Conservation (phyloP, 2,329 filamentous ascomycete species). For the Lecanicillium sp. region DNA sequence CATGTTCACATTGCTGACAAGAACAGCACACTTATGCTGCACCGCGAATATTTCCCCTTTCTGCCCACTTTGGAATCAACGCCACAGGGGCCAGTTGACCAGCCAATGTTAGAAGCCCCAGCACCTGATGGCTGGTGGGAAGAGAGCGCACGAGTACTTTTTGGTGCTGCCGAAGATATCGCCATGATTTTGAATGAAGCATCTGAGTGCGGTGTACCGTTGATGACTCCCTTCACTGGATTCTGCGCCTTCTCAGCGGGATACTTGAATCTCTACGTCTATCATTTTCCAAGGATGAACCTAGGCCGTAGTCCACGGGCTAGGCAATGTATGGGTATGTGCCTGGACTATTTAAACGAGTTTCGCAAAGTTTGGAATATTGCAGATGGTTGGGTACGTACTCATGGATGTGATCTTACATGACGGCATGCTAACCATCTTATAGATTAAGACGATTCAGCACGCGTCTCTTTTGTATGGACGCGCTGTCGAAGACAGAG, state of each 20-base stretch:
- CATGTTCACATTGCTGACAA: no score
- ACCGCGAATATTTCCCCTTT: conserved; percentile 36
- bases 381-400: conserved; percentile 20
- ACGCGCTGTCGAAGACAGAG: conserved; percentile 14
- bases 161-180: conserved; percentile 26
- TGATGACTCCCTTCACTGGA: conserved; percentile 33
- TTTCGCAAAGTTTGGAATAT: conserved; percentile 20
- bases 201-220: conserved; percentile 24
- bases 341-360: conserved; percentile 18
- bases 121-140: conserved; percentile 32
- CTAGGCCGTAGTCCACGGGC: conserved; percentile 19
- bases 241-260: conserved; percentile 38
- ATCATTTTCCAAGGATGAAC: conserved; percentile 32
- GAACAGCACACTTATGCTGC: conserved; percentile 33
- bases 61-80: conserved; percentile 24
- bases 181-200: conserved; percentile 27
- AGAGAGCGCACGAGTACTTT: conserved; percentile 26
- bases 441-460: conserved; percentile 16
- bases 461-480: conserved; percentile 19
- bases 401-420: not conserved
- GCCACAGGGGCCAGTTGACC: conserved; percentile 30
- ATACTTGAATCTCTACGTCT: conserved; percentile 31
- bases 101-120: conserved; percentile 26
- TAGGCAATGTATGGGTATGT: conserved; percentile 14
- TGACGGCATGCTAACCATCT: not conserved